These are phyloP conservation scores for Funneliformis caledonium DNA, from an alignment of 371 early-diverging fungal genomes.

Conservation along the genomic window DNA sequence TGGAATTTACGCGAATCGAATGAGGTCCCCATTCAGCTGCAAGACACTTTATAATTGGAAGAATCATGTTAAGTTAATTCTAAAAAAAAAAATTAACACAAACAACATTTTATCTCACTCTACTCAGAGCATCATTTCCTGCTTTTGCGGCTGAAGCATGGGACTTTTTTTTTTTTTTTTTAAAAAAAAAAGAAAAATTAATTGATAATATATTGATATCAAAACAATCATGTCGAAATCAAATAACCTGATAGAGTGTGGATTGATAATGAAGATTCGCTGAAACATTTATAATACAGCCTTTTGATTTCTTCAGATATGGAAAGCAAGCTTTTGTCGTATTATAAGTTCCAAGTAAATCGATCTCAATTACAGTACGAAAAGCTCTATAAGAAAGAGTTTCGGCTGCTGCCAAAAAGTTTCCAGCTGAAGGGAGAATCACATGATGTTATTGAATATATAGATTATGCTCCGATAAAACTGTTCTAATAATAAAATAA, in stretches of 20 bases:
- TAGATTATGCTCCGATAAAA: background rate
- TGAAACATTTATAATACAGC: constrained; percentile 68
- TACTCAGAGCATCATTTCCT: constrained; percentile 55
- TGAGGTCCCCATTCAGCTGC: constrained; percentile 65
- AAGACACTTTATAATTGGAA: constrained; percentile 41
- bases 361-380: constrained; percentile 58
- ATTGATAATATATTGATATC: constrained; percentile 46
- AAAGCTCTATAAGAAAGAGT: constrained; percentile 77
- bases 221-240: background rate
- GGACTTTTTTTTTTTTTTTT: constrained; percentile 43
- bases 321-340: constrained; percentile 75
- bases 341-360: constrained; percentile 76
- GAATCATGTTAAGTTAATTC: background rate
- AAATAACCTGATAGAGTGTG: constrained; percentile 27
- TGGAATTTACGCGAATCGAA: constrained; percentile 62
- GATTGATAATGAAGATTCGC: constrained; percentile 67
- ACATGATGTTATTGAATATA: constrained; percentile 28
- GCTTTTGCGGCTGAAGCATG: constrained; percentile 63
- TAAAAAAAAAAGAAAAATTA: constrained; percentile 42
- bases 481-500: background rate
- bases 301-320: constrained; percentile 71
- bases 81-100: background rate
- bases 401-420: constrained; percentile 74
- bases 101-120: constrained; percentile 31
- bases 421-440: constrained; percentile 67